phyloP scores from a whole-genome alignment of 108 stramenopile genomes.

The Seminavis robusta region DNA sequence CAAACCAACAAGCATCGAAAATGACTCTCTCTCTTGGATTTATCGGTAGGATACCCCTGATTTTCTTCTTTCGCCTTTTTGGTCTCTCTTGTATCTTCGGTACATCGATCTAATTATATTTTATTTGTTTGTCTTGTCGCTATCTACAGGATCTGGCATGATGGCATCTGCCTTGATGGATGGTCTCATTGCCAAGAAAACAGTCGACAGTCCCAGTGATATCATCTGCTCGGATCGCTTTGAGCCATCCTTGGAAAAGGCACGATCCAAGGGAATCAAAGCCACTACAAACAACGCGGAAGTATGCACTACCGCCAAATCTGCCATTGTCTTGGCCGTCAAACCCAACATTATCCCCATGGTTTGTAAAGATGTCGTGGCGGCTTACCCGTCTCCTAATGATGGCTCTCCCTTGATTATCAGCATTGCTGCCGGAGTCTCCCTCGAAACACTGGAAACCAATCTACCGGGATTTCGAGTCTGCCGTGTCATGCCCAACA shows the following conservation, averaged over 20 bases:
- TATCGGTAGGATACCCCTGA: no score
- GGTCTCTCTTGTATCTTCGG: no score
- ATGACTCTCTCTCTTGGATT: no score
- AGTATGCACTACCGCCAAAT: slow-evolving; percentile 51
- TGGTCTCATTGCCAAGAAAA: slow-evolving; percentile 52
- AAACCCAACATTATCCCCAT: slow-evolving; percentile 60
- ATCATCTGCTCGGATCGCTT: slow-evolving; percentile 67
- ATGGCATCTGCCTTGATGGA: slow-evolving; percentile 83
- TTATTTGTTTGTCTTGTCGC: no score
- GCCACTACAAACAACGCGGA: slow-evolving; percentile 51
- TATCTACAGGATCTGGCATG: slow-evolving; percentile 82
- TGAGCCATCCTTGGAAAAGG: slow-evolving; percentile 46
- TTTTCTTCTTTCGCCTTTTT: no score
- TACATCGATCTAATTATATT: no score
- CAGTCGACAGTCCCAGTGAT: slow-evolving; percentile 35
- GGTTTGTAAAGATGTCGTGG: slow-evolving; percentile 55
- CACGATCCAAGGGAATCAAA: slow-evolving; percentile 53
- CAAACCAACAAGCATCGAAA: no score
- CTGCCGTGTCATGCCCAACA: slow-evolving; percentile 95
- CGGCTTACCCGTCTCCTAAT: slow-evolving; percentile 2
- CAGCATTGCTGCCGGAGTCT: slow-evolving; percentile 88
- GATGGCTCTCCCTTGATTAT: slow-evolving; percentile 64
- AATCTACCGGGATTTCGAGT: slow-evolving; percentile 61
- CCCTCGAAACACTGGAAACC: slow-evolving; percentile 59
- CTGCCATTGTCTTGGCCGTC: slow-evolving; percentile 77